phyloP scores from a whole-genome alignment of 805 yeast species.

The Metschnikowia aberdeeniae region DNA sequence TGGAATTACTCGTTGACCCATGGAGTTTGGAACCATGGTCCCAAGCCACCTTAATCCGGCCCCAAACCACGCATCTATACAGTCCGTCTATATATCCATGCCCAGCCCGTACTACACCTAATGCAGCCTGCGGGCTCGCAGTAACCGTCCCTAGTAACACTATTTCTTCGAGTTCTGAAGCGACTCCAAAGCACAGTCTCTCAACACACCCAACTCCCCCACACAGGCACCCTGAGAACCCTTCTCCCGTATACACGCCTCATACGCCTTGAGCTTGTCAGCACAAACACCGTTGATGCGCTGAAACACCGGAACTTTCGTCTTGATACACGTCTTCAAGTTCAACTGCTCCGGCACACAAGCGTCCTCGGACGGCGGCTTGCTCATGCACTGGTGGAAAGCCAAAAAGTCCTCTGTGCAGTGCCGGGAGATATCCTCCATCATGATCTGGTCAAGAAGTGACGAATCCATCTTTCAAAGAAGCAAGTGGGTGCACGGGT shows the following conservation, averaged over 20 bases:
- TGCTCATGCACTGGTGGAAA: constrained; percentile 69
- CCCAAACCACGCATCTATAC: too few relatives aligned
- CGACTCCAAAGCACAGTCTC: constrained; percentile 53
- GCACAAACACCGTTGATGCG: constrained; percentile 63
- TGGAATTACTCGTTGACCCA: too few relatives aligned
- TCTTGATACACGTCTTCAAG: constrained; percentile 60
- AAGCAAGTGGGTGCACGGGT: too few relatives aligned
- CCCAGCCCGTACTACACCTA: too few relatives aligned
- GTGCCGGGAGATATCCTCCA: constrained; percentile 71
- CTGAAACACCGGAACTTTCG: constrained; percentile 65
- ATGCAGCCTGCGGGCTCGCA: too few relatives aligned
- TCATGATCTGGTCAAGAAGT: constrained; percentile 61
- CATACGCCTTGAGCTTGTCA: constrained; percentile 56
- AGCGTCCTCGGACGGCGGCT: constrained; percentile 46
- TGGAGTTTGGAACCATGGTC: too few relatives aligned
- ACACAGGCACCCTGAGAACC: constrained; percentile 49
- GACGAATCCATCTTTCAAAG: constrained; percentile 12
- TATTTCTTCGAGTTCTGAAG: not conserved
- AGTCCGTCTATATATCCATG: too few relatives aligned
- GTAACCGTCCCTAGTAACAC: not conserved
- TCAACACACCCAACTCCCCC: constrained; percentile 48
- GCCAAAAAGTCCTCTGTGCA: constrained; percentile 72
- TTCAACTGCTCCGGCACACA: constrained; percentile 56
- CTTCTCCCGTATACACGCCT: constrained; percentile 54
- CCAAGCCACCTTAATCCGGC: too few relatives aligned